Evolutionary conservation across 169 alveolate species (phyloP).

Genomic region (Plasmodium gonderi): DNA sequence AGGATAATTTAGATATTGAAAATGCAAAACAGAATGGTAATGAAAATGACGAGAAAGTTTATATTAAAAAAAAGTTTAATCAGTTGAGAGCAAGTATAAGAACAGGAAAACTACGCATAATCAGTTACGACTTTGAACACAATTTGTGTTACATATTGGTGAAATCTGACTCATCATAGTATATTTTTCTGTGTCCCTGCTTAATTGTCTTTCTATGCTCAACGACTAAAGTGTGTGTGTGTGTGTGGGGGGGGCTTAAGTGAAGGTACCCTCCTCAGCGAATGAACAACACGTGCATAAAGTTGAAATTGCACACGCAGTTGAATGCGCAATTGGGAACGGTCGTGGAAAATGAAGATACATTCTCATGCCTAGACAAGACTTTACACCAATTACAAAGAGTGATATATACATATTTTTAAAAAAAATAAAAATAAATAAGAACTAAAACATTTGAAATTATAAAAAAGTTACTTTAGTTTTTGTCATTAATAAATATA

Average conservation of each 20-base stretch:
- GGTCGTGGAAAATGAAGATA: background rate
- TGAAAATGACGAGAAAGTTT: slow-evolving; percentile 1
- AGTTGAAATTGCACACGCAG: too few relatives aligned
- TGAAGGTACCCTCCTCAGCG: too few relatives aligned
- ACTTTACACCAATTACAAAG: background rate
- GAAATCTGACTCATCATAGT: background rate
- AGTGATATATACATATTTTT: background rate
- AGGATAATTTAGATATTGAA: background rate
- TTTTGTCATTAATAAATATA: slow-evolving; percentile 11
- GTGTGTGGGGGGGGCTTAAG: background rate
- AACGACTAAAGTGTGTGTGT: background rate
- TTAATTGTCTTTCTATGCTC: background rate
- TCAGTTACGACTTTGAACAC: slow-evolving; percentile 28
- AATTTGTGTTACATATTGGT: slow-evolving; percentile 24
- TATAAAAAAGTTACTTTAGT: slow-evolving; percentile 11
- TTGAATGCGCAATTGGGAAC: too few relatives aligned
- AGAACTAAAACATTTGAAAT: slow-evolving; percentile 43
- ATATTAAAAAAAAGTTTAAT: slow-evolving; percentile 5
- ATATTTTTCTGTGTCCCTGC: background rate
- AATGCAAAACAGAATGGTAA: background rate
- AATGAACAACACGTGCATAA: too few relatives aligned
- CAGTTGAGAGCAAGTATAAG: background rate
- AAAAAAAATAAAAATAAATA: background rate
- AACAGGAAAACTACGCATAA: slow-evolving; percentile 10
- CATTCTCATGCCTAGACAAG: background rate